These are phyloP conservation scores for Linanthus parryae DNA, from an alignment of 148 eudicot genomes.

Conservation along the genomic window DNA sequence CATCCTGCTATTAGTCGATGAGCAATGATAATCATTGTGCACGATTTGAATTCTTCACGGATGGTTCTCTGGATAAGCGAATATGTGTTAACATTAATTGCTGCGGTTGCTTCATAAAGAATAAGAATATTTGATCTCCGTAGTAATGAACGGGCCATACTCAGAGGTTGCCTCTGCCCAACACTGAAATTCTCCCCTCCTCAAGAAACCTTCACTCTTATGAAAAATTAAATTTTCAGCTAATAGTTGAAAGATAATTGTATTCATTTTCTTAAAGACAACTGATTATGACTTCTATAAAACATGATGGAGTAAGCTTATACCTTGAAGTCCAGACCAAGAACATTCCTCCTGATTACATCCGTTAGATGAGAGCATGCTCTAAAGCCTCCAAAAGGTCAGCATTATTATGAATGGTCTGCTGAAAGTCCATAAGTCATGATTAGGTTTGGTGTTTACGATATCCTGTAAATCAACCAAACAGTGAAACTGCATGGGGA, in stretches of 20 bases:
- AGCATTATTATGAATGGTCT: constrained; percentile 82
- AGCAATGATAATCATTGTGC: constrained; percentile 95
- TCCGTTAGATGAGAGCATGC: constrained; percentile 83
- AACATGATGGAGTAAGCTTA: neutral
- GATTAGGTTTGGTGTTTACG: no score
- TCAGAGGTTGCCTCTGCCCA: constrained; percentile 86
- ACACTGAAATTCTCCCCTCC: constrained; percentile 97
- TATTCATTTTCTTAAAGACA: no score
- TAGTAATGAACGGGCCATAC: constrained; percentile 80
- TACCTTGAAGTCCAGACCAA: constrained; percentile 95
- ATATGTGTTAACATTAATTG: constrained; percentile 91
- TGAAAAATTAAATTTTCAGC: no score
- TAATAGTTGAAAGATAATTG: no score
- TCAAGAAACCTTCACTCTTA: constrained; percentile 86
- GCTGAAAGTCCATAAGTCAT: no score
- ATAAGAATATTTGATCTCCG: constrained; percentile 78
- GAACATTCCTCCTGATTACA: constrained; percentile 60
- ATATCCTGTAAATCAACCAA: no score
- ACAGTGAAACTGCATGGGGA: no score
- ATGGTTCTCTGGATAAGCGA: constrained; percentile 91
- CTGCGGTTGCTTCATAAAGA: constrained; percentile 97
- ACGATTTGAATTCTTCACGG: constrained; percentile 76
- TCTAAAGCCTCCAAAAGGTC: constrained; percentile 96
- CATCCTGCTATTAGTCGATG: constrained; percentile 86
- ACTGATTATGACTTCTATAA: neutral